Base-by-base conservation (phyloP, 208 protist genomes). In the Trypanosoma grayi region DNA sequence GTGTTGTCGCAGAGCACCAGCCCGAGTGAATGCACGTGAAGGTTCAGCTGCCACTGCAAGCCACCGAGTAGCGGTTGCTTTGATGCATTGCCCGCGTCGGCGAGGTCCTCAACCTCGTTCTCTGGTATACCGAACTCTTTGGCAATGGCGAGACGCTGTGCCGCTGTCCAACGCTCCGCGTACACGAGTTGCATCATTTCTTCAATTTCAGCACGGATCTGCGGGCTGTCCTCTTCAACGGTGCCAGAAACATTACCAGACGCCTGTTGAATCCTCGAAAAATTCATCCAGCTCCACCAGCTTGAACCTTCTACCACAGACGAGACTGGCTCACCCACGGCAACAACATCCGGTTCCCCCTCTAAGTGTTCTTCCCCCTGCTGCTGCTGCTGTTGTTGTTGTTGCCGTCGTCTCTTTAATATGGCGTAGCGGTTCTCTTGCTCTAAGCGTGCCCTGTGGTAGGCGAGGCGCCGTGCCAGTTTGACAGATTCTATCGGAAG, bases 401-500 rank as follows among this genome's bases (percentile, higher is more conserved):
- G 52, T 22, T 40, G 18, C 24, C 43, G 37, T 11, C 60, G 53
- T n/a, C 22, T 45, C n/a, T 54, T 56, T 5, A 66, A 53, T 9
- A 61, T 4, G 20, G 18, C 22, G 14, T 66, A 34, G 13, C 48
- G 27, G 2, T 77, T 55, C 34, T 50, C 48, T 16, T 37, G 45
- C 41, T 72, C 64, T 10, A 67, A 39, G 0, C 25, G 40, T 2
- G 75, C 61, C 9, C 75, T 58, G 37, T 63, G 57, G n/a, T 85
- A 25, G 6, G 81, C 87, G 7, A 80, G 60, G 0, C 72, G 53
- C 16, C 85, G 68, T 28, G 70, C 83, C 13, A 88, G 60, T 55
- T 78, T 81, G 11, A 93, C 43, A 18, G 77, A 73, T 11, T 87
- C 77, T 1, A 81, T 52, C n/a, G 83, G 67, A 22, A 93, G 70